Conservation (phyloP, 805 yeast species). For the Monosporozyma yasuniensis region DNA sequence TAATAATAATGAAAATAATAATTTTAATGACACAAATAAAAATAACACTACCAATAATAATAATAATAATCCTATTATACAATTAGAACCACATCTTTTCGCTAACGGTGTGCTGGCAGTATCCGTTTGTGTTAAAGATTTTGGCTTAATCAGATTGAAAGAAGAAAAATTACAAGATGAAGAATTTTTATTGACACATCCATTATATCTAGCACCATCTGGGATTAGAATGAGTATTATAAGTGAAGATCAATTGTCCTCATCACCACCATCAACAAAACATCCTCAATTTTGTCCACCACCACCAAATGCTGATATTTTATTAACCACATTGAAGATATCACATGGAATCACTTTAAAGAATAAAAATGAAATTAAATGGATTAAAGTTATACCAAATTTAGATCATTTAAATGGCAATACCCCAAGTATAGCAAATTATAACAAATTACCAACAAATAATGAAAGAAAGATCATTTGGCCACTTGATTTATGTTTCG, state of each 20-base stretch:
- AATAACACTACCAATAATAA: neutral
- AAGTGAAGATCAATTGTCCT: neutral
- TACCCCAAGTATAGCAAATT: slow-evolving; percentile 53
- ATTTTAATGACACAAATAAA: neutral
- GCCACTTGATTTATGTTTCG: slow-evolving; percentile 61
- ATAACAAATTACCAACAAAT: slow-evolving; percentile 32
- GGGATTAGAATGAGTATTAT: slow-evolving; percentile 43
- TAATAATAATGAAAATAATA: neutral
- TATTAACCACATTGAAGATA: slow-evolving; percentile 31
- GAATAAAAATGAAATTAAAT: slow-evolving; percentile 30
- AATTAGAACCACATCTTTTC: slow-evolving; percentile 41
- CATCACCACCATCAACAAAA: neutral
- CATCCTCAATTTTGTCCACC: slow-evolving; percentile 23
- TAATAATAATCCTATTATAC: slow-evolving; percentile 15
- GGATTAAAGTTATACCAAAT: slow-evolving; percentile 66
- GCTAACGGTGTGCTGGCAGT: slow-evolving; percentile 37
- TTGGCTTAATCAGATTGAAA: slow-evolving; percentile 30
- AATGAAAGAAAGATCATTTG: slow-evolving; percentile 47
- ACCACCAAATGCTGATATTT: slow-evolving; percentile 35
- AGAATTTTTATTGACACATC: slow-evolving; percentile 27
- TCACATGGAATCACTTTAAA: slow-evolving; percentile 31
- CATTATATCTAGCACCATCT: slow-evolving; percentile 45
- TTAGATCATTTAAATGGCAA: slow-evolving; percentile 58
- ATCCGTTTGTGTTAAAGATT: slow-evolving; percentile 28
- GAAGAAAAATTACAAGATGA: slow-evolving; percentile 13